Evolutionary conservation across 768 basidiomycete genomes (phyloP).

Genomic region (Collybiopsis luxurians): DNA sequence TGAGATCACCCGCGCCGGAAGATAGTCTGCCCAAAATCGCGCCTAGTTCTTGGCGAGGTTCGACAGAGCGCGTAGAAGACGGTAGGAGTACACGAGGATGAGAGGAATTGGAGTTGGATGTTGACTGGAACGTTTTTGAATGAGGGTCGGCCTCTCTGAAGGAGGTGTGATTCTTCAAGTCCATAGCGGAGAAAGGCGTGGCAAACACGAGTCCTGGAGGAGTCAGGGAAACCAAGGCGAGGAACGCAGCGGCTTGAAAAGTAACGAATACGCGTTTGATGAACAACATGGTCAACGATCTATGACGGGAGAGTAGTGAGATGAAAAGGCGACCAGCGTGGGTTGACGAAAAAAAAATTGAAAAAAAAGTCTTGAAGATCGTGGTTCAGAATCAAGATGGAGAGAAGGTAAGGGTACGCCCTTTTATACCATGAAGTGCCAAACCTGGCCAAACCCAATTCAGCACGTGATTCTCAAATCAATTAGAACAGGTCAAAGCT

Average conservation of each 20-base stretch:
- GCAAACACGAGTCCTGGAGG: conserved; percentile 25
- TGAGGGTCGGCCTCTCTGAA: conserved; percentile 1
- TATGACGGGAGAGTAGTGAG: conserved; percentile 13
- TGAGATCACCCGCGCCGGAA: neutral
- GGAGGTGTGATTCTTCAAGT: conserved; percentile 9
- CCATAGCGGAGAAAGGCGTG: conserved; percentile 27
- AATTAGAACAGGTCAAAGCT: neutral
- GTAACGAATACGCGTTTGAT: conserved; percentile 33
- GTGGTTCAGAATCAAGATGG: conserved; percentile 6
- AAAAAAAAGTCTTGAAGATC: conserved; percentile 4
- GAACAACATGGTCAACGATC: conserved; percentile 24
- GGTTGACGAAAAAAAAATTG: neutral
- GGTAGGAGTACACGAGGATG: neutral
- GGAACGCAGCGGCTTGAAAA: conserved; percentile 37
- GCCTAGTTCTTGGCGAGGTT: neutral
- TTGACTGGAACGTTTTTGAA: neutral
- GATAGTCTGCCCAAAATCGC: neutral
- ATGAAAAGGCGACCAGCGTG: conserved; percentile 20
- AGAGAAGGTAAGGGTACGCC: neutral
- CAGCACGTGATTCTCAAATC: neutral
- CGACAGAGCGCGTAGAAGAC: neutral
- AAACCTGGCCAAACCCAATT: neutral
- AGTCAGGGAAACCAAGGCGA: conserved; percentile 30
- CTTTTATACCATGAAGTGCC: neutral
- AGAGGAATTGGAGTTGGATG: neutral